Evolutionary conservation across 768 basidiomycete genomes (phyloP).

Genomic region (Panus rudis): DNA sequence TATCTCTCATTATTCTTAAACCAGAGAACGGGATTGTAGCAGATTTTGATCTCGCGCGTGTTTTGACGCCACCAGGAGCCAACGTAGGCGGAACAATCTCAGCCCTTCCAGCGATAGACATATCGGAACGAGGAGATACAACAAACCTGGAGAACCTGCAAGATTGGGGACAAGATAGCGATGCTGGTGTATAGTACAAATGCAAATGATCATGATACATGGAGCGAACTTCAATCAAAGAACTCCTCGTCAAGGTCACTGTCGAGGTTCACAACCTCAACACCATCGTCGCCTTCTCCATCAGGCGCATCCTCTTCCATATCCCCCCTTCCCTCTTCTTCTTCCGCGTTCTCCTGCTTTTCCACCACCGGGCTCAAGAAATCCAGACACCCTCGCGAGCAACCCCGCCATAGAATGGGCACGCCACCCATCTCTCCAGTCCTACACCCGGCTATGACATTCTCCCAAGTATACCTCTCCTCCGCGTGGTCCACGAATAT

Average conservation of each 20-base stretch:
- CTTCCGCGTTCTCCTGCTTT: not conserved
- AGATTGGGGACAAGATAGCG: too few species aligned
- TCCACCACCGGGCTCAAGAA: constrained; percentile 51
- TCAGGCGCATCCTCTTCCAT: not conserved
- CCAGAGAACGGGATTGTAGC: too few species aligned
- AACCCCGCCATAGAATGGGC: constrained; percentile 65
- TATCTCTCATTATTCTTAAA: too few species aligned
- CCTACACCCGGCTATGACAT: constrained; percentile 40
- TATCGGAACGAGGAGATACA: too few species aligned
- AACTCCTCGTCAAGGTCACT: not conserved
- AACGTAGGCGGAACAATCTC: too few species aligned
- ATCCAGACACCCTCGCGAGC: constrained; percentile 52
- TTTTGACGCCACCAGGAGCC: too few species aligned
- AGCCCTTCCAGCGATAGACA: too few species aligned
- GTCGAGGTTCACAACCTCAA: not conserved
- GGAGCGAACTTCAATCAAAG: not conserved
- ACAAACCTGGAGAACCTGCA: too few species aligned
- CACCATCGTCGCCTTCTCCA: not conserved
- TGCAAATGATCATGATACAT: not conserved
- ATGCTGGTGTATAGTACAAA: not conserved
- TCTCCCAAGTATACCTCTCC: constrained; percentile 63
- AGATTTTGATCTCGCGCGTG: too few species aligned
- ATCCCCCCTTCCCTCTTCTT: not conserved
- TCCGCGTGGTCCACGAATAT: constrained; percentile 54
- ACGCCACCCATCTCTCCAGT: constrained; percentile 41